Evolutionary conservation across 495 filamentous ascomycete species (phyloP), one percentile per base, ranked within the genome.

Genomic region (Hypomontagnella submonticulosa): DNA sequence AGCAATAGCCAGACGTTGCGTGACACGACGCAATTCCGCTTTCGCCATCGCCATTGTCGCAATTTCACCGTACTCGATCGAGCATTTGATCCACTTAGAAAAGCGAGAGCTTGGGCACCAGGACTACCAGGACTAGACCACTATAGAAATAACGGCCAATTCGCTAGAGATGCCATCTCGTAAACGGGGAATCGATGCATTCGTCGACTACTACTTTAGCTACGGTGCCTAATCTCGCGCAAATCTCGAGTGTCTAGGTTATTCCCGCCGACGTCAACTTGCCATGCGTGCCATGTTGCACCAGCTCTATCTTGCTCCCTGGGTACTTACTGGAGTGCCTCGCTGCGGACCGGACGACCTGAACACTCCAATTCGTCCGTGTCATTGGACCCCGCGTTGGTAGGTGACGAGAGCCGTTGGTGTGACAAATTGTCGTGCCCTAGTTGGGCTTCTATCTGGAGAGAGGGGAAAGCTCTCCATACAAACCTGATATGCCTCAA

Each of bases 11-110:
- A 69, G 66, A 65, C 61, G 46, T 16, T 66, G 61, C 61, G 66
- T 65, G 66, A 69, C 66, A 69, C 66, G 66, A 69, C 20, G 44
- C 65, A 63, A 68, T 64, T 58, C 61, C 61, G 55, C 55, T 66
- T 46, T 47, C 30, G 50, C 23, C 37, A 57, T 56, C 60, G 50
- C 23, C 37, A 57, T 56, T 60, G 56, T 60, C 43, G 61, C 61
- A 52, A 57, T 56, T 50, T 48, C 37, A 43, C 65, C 54, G 49
- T 63, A 37, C 60, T 47, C 48, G 46, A 63, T 52, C 55, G 48
- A 63, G 37, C 49, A 40, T 32, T 53, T 47, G 58, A 48, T 60
- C 59, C 59, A 59, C 55, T 63, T 52, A 38, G 49, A 48, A 48
- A 30, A 19, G 32, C 38, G 27, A 47, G 46, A 63, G 37, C 37